phyloP scores from a whole-genome alignment of 2,329 filamentous ascomycete genomes.

The Ophiognomonia clavigignenti-juglandacearum region DNA sequence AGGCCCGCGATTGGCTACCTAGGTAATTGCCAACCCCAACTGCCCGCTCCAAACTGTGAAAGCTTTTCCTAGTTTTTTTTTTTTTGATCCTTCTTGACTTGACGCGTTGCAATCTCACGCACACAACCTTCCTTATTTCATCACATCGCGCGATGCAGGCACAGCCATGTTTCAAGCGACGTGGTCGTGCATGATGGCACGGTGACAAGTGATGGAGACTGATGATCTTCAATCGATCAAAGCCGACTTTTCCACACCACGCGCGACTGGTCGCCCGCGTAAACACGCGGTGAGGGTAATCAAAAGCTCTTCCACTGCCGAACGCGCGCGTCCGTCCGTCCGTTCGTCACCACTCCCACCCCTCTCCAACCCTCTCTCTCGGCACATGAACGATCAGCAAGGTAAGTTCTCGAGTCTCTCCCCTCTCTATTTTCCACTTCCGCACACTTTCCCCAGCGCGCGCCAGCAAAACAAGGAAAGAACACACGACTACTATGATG shows the following conservation, averaged over 20 bases:
- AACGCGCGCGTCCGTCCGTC: no score
- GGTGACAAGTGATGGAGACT: no score
- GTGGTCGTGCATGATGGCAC: conserved; percentile 5
- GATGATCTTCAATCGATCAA: neutral
- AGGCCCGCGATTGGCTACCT: no score
- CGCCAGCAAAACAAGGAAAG: no score
- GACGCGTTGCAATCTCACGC: neutral
- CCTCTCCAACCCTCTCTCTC: no score
- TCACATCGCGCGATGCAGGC: conserved; percentile 9
- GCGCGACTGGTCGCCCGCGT: neutral
- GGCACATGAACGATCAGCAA: neutral
- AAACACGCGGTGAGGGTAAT: neutral
- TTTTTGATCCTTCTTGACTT: neutral
- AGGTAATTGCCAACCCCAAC: no score
- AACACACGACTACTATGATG: conserved; percentile 32
- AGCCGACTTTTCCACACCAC: neutral
- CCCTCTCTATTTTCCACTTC: neutral
- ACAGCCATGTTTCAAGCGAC: conserved; percentile 12
- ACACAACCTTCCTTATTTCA: neutral
- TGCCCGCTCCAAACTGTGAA: neutral
- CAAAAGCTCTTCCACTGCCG: neutral
- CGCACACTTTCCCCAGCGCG: no score
- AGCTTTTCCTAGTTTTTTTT: conserved; percentile 5
- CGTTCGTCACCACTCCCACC: no score
- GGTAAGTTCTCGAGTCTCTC: neutral